These are phyloP conservation scores for Parsonsia alboflavescens DNA, from an alignment of 257 asterid species.

Conservation along the genomic window DNA sequence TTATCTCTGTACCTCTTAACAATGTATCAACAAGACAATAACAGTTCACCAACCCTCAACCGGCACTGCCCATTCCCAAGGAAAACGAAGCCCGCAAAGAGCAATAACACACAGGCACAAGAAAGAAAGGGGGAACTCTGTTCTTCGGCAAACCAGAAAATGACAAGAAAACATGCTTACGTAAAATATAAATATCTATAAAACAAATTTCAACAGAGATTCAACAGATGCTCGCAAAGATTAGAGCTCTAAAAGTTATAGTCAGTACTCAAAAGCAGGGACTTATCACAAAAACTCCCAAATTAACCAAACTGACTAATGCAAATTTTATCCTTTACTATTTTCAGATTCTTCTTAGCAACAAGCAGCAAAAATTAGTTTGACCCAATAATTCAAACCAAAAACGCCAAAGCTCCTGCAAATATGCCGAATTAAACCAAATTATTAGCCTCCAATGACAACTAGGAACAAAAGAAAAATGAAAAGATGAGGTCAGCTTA, in stretches of 20 bases:
- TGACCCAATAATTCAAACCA: background rate
- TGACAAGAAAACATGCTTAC: background rate
- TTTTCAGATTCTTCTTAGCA: background rate
- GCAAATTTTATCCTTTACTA: background rate
- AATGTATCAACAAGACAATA: too few relatives aligned
- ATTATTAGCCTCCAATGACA: background rate
- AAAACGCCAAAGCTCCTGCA: background rate
- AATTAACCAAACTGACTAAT: background rate
- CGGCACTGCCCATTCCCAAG: background rate
- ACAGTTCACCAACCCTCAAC: background rate
- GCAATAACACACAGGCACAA: background rate
- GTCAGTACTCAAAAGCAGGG: background rate
- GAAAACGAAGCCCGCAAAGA: background rate
- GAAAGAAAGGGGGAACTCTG: background rate
- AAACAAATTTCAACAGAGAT: background rate
- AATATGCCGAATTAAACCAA: background rate
- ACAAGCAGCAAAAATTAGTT: background rate
- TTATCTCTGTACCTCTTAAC: too few relatives aligned
- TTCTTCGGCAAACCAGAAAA: background rate
- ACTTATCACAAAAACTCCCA: background rate
- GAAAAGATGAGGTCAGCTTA: background rate
- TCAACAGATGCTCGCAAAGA: background rate
- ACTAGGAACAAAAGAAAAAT: background rate
- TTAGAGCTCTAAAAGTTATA: background rate
- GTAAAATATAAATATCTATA: background rate